Conservation (phyloP, 306 rosid species). For the Begonia masoniana region DNA sequence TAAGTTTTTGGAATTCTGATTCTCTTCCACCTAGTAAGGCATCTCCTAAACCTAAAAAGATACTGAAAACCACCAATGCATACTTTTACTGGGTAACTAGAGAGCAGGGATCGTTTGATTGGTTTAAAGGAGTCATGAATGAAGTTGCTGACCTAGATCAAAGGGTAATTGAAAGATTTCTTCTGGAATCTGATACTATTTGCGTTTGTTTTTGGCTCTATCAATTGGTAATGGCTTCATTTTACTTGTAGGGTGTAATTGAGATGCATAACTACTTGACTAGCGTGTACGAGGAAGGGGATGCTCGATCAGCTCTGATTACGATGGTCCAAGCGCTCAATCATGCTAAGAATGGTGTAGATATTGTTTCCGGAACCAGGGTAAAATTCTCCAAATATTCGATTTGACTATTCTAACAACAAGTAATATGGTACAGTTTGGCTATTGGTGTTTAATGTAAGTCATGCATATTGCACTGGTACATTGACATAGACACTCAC, state of each 20-base stretch:
- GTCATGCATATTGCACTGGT: too few species aligned
- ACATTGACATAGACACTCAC: too few species aligned
- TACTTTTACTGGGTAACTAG: slow-evolving; percentile 98
- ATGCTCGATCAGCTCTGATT: slow-evolving; percentile 95
- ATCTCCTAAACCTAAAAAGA: slow-evolving; percentile 49
- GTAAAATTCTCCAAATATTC: slow-evolving; percentile 20
- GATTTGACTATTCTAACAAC: neutral
- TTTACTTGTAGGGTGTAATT: slow-evolving; percentile 64
- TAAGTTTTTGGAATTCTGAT: slow-evolving; percentile 41
- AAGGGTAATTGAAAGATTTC: slow-evolving; percentile 37
- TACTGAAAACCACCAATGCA: slow-evolving; percentile 85
- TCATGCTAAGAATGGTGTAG: slow-evolving; percentile 98
- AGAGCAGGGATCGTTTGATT: slow-evolving; percentile 98
- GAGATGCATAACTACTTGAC: slow-evolving; percentile 99
- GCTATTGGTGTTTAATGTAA: too few species aligned
- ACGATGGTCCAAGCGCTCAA: slow-evolving; percentile 99
- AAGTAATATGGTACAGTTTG: too few species aligned
- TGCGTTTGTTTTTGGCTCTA: neutral
- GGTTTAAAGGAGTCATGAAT: slow-evolving; percentile 99
- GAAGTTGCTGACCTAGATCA: slow-evolving; percentile 94
- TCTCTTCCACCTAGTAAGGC: slow-evolving; percentile 27
- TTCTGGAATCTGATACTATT: too few species aligned
- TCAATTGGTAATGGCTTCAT: neutral
- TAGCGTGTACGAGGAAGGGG: slow-evolving; percentile 97
- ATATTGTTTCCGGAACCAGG: slow-evolving; percentile 95